Percentiles rank a stretch among this genome's conserved stretches.
These are phyloP conservation scores for Bruguiera hainesii DNA, from an alignment of 441 rosid species.

Conservation along the genomic window DNA sequence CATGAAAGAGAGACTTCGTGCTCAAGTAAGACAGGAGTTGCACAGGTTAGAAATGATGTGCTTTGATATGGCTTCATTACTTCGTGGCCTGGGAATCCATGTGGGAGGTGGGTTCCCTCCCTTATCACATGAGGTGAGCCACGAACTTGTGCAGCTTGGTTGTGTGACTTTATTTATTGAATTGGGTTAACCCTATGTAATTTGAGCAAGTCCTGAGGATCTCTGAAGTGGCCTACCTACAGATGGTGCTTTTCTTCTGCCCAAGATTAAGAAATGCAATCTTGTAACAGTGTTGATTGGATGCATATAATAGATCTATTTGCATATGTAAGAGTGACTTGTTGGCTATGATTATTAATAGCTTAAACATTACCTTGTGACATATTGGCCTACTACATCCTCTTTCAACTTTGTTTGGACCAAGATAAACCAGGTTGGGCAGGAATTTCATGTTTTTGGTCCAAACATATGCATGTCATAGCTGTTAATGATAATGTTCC, in stretches of 20 bases:
- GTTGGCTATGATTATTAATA: too few relatives aligned
- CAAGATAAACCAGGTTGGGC: neutral
- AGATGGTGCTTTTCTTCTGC: too few relatives aligned
- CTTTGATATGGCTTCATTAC: constrained; percentile 63
- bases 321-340: too few relatives aligned
- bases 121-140: constrained; percentile 50
- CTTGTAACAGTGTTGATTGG: too few relatives aligned
- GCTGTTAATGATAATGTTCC: too few relatives aligned
- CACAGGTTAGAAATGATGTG: constrained; percentile 45
- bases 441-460: neutral
- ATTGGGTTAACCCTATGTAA: neutral
- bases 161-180: neutral
- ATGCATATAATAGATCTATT: too few relatives aligned
- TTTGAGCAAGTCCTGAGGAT: neutral
- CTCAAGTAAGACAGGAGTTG: constrained; percentile 61
- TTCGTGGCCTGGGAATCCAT: constrained; percentile 63
- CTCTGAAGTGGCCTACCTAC: too few relatives aligned
- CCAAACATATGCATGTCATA: neutral
- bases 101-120: constrained; percentile 55
- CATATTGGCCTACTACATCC: neutral
- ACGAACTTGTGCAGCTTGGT: neutral
- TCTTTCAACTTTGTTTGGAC: neutral
- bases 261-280: too few relatives aligned
- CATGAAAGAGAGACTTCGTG: constrained; percentile 62
- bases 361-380: neutral